Evolutionary conservation across 441 rosid genomes (phyloP).

Genomic region (Capsella rubella): DNA sequence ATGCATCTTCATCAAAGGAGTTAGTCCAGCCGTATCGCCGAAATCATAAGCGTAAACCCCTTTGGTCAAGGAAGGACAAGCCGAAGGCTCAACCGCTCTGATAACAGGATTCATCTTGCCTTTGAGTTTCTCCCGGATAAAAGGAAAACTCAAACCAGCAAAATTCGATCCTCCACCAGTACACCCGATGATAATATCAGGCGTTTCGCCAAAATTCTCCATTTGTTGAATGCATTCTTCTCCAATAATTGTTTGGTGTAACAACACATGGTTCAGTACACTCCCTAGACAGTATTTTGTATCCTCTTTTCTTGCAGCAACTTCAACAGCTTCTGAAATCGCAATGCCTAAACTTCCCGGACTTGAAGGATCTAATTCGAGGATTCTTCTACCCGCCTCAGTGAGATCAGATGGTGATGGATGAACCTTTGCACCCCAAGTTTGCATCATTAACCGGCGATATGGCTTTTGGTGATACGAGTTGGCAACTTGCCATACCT

Average conservation of each 20-base stretch:
- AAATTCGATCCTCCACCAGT: conserved; percentile 97
- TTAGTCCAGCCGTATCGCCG: conserved; percentile 89
- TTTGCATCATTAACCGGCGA: conserved; percentile 94
- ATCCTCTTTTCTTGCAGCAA: conserved; percentile 70
- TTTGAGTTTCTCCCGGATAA: conserved; percentile 85
- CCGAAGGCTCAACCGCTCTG: conserved; percentile 87
- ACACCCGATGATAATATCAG: conserved; percentile 91
- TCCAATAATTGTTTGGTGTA: conserved; percentile 92
- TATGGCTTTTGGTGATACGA: conserved; percentile 94
- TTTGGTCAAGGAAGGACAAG: conserved; percentile 90
- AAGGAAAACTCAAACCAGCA: conserved; percentile 92
- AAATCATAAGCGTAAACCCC: conserved; percentile 88
- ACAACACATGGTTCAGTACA: conserved; percentile 87
- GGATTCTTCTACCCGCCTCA: conserved; percentile 69
- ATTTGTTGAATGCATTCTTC: conserved; percentile 89
- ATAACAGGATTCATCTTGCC: conserved; percentile 86
- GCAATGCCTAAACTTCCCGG: conserved; percentile 98
- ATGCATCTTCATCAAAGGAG: conserved; percentile 99
- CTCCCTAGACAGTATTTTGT: conserved; percentile 93
- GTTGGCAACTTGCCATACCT: conserved; percentile 99
- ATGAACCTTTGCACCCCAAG: conserved; percentile 97
- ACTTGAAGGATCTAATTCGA: conserved; percentile 65
- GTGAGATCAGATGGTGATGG: conserved; percentile 86
- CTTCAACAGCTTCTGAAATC: conserved; percentile 93
- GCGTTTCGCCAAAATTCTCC: conserved; percentile 84